Percentiles rank a stretch among this genome's conserved stretches.
Evolutionary conservation across 2,329 filamentous ascomycete species (phyloP).

Genomic region (Pleurostoma richardsiae): DNA sequence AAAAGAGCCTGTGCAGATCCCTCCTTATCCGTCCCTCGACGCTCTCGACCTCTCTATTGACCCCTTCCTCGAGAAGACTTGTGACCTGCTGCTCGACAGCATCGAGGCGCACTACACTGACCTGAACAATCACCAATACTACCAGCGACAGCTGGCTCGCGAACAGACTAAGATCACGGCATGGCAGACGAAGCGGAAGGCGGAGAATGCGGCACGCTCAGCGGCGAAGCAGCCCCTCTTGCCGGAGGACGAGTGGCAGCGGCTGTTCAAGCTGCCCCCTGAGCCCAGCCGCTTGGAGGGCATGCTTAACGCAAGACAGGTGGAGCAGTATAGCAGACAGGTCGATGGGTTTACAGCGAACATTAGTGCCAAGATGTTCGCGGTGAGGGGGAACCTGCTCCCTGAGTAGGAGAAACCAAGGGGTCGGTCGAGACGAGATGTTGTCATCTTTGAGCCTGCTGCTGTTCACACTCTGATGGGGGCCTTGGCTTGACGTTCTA

Average conservation of each 20-base stretch:
- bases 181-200: constrained; percentile 96
- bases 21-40: constrained; percentile 84
- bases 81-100: constrained; percentile 90
- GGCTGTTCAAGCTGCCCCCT: constrained; percentile 93
- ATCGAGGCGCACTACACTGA: constrained; percentile 98
- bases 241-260: constrained; percentile 97
- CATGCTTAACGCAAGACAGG: constrained; percentile 91
- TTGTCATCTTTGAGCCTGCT: no score
- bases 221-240: constrained; percentile 84
- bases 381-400: constrained; percentile 68
- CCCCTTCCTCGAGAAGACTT: constrained; percentile 97
- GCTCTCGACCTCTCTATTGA: constrained; percentile 90
- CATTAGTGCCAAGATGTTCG: constrained; percentile 96
- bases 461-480: no score
- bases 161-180: constrained; percentile 95
- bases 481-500: no score
- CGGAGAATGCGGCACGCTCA: constrained; percentile 81
- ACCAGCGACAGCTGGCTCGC: constrained; percentile 86
- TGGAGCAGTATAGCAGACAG: constrained; percentile 96
- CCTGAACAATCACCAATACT: constrained; percentile 97
- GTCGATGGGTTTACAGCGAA: constrained; percentile 92
- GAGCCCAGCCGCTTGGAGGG: constrained; percentile 91
- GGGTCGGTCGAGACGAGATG: no score
- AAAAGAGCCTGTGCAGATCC: constrained; percentile 54
- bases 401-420: constrained; percentile 38